Conservation (phyloP, 1,139 yeast genomes). For the Arxiozyma slooffiae region DNA sequence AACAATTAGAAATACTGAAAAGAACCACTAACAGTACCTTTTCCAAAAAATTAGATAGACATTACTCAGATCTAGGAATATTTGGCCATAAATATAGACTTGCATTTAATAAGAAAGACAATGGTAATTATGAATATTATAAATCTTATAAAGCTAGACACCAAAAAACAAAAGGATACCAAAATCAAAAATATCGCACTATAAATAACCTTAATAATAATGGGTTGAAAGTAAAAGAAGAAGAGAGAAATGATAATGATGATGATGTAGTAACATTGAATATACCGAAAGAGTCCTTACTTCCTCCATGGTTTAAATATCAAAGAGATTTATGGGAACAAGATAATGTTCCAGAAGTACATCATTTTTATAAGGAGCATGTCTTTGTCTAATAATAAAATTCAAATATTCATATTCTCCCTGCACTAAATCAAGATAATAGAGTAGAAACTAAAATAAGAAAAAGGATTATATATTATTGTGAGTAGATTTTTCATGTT, state of each 20-base stretch:
- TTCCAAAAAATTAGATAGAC: slow-evolving; percentile 10
- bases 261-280: slow-evolving; percentile 32
- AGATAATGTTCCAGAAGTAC: slow-evolving; percentile 30
- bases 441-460: not conserved
- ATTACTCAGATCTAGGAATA: slow-evolving; percentile 24
- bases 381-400: slow-evolving; percentile 17
- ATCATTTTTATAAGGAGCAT: slow-evolving; percentile 28
- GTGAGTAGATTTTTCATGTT: not conserved
- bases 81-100: slow-evolving; percentile 29
- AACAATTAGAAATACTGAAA: slow-evolving; percentile 3
- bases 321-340: slow-evolving; percentile 59
- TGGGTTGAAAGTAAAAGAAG: not conserved
- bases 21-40: slow-evolving; percentile 1
- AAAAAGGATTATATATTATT: not conserved
- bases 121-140: slow-evolving; percentile 26
- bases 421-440: not conserved
- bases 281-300: slow-evolving; percentile 50
- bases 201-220: not conserved
- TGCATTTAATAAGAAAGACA: slow-evolving; percentile 26
- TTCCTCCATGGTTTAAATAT: slow-evolving; percentile 64
- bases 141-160: slow-evolving; percentile 7
- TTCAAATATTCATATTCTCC: not conserved
- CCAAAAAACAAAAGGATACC: not conserved
- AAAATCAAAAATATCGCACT: not conserved
- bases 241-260: slow-evolving; percentile 2